Percentiles rank a stretch among this genome's conserved stretches.
Evolutionary conservation across 2,329 filamentous ascomycete genomes (phyloP).

Genomic region (Teratosphaeria nubilosa): DNA sequence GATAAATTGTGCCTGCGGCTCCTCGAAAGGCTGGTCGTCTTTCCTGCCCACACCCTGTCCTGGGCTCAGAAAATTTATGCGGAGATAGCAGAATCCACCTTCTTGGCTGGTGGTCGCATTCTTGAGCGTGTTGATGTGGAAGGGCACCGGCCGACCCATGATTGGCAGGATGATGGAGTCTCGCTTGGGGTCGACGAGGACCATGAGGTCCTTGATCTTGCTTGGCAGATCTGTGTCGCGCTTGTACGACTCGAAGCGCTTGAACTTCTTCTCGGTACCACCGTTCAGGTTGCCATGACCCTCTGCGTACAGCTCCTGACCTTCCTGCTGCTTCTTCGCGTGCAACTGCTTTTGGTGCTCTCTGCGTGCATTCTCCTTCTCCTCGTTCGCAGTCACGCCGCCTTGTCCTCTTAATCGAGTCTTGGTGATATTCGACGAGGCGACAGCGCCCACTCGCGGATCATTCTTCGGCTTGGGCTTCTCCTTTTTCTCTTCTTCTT

Average conservation of each 20-base stretch:
- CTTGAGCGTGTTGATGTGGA: slow-evolving; percentile 97
- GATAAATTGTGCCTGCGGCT: slow-evolving; percentile 89
- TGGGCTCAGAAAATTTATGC: slow-evolving; percentile 94
- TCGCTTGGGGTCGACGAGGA: slow-evolving; percentile 85
- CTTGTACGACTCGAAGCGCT: slow-evolving; percentile 98
- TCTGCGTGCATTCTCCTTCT: slow-evolving; percentile 74
- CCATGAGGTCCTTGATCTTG: slow-evolving; percentile 73
- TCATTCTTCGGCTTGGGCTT: slow-evolving; percentile 83
- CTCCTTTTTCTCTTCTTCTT: slow-evolving; percentile 73
- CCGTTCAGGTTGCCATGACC: slow-evolving; percentile 78
- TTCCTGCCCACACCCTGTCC: slow-evolving; percentile 95
- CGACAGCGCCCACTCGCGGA: slow-evolving; percentile 71
- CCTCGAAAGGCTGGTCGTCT: slow-evolving; percentile 95
- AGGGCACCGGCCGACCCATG: slow-evolving; percentile 93
- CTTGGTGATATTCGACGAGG: slow-evolving; percentile 90
- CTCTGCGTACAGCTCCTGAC: slow-evolving; percentile 74
- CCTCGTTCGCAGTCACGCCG: slow-evolving; percentile 77
- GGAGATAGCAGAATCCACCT: slow-evolving; percentile 82
- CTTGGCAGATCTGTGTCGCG: slow-evolving; percentile 85
- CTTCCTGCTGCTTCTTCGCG: slow-evolving; percentile 79
- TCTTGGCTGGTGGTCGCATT: slow-evolving; percentile 98
- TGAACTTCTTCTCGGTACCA: slow-evolving; percentile 94
- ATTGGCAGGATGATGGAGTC: slow-evolving; percentile 86
- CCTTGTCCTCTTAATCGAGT: slow-evolving; percentile 86
- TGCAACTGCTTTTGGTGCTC: slow-evolving; percentile 89